A percentile compares a stretch with the other conserved stretches of the same genome.
phyloP scores from a whole-genome alignment of 768 basidiomycete genomes.

The Rhodosporidiobolus odoratus region DNA sequence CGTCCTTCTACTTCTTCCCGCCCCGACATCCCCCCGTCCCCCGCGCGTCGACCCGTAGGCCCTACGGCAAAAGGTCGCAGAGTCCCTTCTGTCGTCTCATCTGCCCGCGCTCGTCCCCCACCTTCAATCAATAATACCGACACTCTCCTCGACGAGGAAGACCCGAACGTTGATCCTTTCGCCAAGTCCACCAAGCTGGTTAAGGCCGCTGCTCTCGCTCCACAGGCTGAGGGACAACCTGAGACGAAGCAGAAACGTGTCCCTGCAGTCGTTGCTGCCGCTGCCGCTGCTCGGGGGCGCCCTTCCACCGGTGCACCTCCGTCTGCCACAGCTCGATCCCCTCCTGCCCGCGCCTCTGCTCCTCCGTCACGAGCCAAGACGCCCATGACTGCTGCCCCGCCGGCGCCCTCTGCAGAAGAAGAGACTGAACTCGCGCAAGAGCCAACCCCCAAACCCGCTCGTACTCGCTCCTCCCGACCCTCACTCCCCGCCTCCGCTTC shows the following conservation, averaged over 20 bases:
- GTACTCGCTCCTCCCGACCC: neutral
- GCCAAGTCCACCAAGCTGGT: neutral
- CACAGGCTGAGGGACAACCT: neutral
- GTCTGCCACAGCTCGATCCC: neutral
- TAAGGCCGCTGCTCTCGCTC: neutral
- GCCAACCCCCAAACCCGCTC: neutral
- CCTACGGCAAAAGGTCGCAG: neutral
- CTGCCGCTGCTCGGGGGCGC: neutral
- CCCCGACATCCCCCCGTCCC: neutral
- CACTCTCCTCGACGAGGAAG: neutral
- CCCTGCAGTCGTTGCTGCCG: neutral
- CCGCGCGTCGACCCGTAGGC: neutral
- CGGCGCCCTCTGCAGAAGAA: neutral
- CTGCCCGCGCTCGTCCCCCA: neutral
- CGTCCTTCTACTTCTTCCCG: neutral
- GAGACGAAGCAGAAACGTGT: neutral
- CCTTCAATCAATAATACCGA: neutral
- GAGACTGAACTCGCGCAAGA: neutral
- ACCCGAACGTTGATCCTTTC: neutral
- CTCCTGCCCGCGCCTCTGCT: neutral
- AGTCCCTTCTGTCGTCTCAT: constrained; percentile 23
- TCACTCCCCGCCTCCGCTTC: no score
- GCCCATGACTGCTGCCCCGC: no score
- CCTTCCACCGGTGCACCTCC: neutral
- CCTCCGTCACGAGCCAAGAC: neutral